Percentiles rank a stretch among this genome's conserved stretches.
These are phyloP conservation scores for Oidiodendron maius DNA, from an alignment of 495 filamentous ascomycete genomes.

Conservation along the genomic window DNA sequence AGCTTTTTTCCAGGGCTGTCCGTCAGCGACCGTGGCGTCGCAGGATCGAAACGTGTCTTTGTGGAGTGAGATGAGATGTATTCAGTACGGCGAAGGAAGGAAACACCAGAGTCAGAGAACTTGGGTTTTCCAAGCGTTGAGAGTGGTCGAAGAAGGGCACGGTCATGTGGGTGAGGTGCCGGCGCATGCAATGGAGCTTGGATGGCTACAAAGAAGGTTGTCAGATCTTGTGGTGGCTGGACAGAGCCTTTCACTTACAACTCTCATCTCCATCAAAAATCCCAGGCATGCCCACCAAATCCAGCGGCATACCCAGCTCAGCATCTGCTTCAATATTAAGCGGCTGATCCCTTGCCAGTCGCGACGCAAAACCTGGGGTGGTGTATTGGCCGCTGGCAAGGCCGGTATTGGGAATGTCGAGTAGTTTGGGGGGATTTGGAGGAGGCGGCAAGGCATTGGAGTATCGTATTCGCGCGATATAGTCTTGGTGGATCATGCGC, in stretches of 20 bases:
- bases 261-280: slow-evolving; percentile 94
- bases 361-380: slow-evolving; percentile 77
- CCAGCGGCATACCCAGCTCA: slow-evolving; percentile 94
- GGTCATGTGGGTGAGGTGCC: slow-evolving; percentile 73
- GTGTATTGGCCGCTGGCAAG: slow-evolving; percentile 78
- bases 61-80: slow-evolving; percentile 63
- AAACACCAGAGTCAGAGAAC: slow-evolving; percentile 59
- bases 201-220: slow-evolving; percentile 53
- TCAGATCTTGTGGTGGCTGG: slow-evolving; percentile 16
- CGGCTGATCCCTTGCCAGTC: slow-evolving; percentile 83
- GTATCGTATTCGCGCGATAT: slow-evolving; percentile 90
- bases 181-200: slow-evolving; percentile 65
- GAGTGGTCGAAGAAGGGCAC: slow-evolving; percentile 71
- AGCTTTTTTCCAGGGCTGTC: slow-evolving; percentile 11
- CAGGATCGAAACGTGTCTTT: slow-evolving; percentile 23
- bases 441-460: slow-evolving; percentile 92
- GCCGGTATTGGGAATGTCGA: slow-evolving; percentile 91
- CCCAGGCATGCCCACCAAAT: slow-evolving; percentile 88
- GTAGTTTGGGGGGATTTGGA: slow-evolving; percentile 87
- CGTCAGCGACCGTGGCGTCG: slow-evolving; percentile 18
- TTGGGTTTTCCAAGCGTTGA: slow-evolving; percentile 75
- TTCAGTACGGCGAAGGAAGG: slow-evolving; percentile 92
- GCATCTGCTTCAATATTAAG: slow-evolving; percentile 95
- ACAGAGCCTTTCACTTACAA: slow-evolving; percentile 52
- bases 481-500: slow-evolving; percentile 82